Evolutionary conservation across 2,329 filamentous ascomycete species (phyloP), one percentile per base, ranked within the genome.

Genomic region (Botrytis tulipae): DNA sequence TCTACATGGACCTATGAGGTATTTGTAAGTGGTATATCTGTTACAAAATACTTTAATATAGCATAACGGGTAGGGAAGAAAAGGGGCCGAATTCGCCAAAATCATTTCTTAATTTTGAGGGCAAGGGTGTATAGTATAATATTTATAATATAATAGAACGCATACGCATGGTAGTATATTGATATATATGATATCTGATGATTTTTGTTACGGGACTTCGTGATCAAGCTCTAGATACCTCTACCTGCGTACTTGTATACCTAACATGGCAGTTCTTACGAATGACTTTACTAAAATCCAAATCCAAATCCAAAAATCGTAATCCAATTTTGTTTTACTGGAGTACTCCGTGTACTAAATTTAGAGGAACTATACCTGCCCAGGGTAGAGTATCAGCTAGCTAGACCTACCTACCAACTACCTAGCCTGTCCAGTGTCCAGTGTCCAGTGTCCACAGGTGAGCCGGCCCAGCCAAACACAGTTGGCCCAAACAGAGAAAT

Each of bases 331-430:
- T 63, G 42, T 32, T 66, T 66, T 51, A n/a, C 48, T 51, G 32
- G 63, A 66, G 44, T 37, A 9, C 22, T 67, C 32, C 25, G 35
- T 57, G 22, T 57, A 57, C 66, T 69, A 69, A 69, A 69, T 69
- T 69, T 69, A 69, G 66, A 69, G 66, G 66, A 59, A 42, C n/a
- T 57, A 68, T n/a, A 29, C 51, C 51, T 29, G 25, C 37, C 37
- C 37, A 40, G 37, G 51, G 48, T 14, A 46, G 63, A 67, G 9
- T 29, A 40, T 20, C 65, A 54, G 37, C 65, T n/a, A 40, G 25
- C 20, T 10, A 25, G 46, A 48, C 20, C 20, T 48, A 35, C 32
- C 29, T 37, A 57, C 51, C 51, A 57, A 57, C 51, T 57, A 18
- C 51, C 51, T 32, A 32, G n/a, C 51, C 25, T 51, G 48, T 35